Evolutionary conservation across 805 yeast genomes (phyloP).

Genomic region (Teunomyces cretensis): DNA sequence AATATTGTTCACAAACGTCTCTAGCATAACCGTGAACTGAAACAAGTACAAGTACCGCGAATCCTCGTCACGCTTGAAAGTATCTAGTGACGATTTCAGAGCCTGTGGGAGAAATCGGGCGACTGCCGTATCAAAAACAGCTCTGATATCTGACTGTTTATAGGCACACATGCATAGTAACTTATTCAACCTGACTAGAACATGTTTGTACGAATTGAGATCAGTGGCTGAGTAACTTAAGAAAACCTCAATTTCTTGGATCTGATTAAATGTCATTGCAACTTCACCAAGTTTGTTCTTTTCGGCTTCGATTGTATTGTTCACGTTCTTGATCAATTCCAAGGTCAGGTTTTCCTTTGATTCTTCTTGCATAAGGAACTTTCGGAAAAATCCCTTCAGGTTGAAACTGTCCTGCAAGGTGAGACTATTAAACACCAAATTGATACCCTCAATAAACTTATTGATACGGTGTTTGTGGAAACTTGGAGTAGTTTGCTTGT

Average conservation of each 20-base stretch:
- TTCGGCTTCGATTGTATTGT: conserved; percentile 14
- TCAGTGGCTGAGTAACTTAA: conserved; percentile 47
- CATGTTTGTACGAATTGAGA: conserved; percentile 27
- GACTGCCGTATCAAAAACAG: conserved; percentile 16
- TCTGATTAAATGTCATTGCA: conserved; percentile 18
- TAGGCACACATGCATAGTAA: conserved; percentile 29
- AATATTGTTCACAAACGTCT: conserved; percentile 22
- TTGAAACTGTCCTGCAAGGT: conserved; percentile 27
- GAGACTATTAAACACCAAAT: conserved; percentile 41
- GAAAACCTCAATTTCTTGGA: conserved; percentile 47
- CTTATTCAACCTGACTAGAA: conserved; percentile 37
- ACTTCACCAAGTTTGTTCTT: conserved; percentile 22
- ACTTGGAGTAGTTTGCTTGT: conserved; percentile 18
- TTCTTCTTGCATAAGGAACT: conserved; percentile 15
- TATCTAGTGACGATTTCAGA: neutral
- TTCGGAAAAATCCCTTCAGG: conserved; percentile 6
- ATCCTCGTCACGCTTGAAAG: neutral
- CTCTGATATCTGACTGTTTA: conserved; percentile 33
- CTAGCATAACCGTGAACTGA: conserved; percentile 23
- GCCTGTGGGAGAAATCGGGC: neutral
- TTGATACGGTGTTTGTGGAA: conserved; percentile 49
- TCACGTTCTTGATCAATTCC: conserved; percentile 29
- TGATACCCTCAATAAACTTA: conserved; percentile 47
- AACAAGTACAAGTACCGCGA: conserved; percentile 8
- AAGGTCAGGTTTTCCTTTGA: conserved; percentile 27